Conservation (phyloP, 2,329 filamentous ascomycete genomes). For the Cryphonectria nitschkei region DNA sequence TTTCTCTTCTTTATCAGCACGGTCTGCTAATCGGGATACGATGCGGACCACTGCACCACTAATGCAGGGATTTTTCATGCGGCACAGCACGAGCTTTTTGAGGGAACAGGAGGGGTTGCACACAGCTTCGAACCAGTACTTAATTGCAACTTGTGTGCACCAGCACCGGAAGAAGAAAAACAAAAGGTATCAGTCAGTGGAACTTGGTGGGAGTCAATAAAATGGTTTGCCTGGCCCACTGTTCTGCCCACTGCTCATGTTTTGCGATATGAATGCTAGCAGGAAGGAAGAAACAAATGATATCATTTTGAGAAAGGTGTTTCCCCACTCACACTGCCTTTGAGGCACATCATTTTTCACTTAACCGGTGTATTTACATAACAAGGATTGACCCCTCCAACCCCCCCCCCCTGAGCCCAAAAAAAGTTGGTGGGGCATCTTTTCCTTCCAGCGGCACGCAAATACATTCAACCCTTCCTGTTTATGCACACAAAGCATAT, state of each 20-base stretch:
- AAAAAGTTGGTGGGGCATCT: not conserved
- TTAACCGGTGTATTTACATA: not conserved
- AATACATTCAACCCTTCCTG: not conserved
- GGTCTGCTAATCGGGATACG: not conserved
- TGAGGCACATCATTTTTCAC: not conserved
- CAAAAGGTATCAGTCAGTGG: no score
- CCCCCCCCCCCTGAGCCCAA: no score
- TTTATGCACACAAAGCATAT: not conserved
- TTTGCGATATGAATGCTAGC: no score
- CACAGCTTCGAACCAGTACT: not conserved
- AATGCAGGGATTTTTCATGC: not conserved
- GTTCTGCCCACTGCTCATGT: no score
- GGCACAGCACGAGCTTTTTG: not conserved
- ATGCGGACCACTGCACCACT: not conserved
- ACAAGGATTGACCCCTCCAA: not conserved
- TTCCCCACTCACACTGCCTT: not conserved
- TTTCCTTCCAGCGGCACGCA: not conserved
- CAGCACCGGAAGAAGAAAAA: no score
- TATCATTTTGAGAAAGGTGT: not conserved
- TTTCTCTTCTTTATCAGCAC: not conserved
- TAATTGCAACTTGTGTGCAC: not conserved
- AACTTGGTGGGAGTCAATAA: no score
- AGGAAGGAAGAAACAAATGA: not conserved
- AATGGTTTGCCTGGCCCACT: no score
- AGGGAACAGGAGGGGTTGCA: not conserved